Evolutionary conservation across 176 grass and related monocot species (phyloP).

Genomic region (Oryza glaberrima): DNA sequence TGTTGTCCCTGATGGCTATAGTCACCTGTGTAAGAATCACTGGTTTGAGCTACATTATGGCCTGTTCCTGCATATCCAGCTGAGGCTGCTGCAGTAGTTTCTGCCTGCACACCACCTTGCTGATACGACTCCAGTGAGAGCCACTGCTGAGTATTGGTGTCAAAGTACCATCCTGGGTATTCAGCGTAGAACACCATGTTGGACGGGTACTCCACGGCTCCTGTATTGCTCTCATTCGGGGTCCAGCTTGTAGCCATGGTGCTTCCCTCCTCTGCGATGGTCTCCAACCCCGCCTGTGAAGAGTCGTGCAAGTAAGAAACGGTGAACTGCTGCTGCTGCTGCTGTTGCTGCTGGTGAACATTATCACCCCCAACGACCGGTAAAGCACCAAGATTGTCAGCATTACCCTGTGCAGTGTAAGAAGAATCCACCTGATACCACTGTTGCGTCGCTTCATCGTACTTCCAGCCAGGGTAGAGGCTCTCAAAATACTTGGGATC

Average conservation of each 20-base stretch:
- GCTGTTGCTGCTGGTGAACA: slow-evolving; percentile 29
- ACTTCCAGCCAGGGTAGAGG: slow-evolving; percentile 86
- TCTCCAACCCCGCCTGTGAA: slow-evolving; percentile 61
- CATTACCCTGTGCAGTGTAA: slow-evolving; percentile 32
- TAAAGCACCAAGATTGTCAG: slow-evolving; percentile 23
- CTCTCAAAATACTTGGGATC: slow-evolving; percentile 69
- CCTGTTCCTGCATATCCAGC: slow-evolving; percentile 24
- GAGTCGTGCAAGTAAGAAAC: slow-evolving; percentile 54
- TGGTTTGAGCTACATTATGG: too few relatives aligned
- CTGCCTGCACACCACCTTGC: slow-evolving; percentile 32
- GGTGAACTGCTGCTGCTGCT: slow-evolving; percentile 40
- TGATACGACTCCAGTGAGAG: slow-evolving; percentile 69
- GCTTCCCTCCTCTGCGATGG: slow-evolving; percentile 68
- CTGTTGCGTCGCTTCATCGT: slow-evolving; percentile 53
- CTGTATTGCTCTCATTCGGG: slow-evolving; percentile 42
- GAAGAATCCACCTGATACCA: slow-evolving; percentile 78
- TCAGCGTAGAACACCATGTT: slow-evolving; percentile 89
- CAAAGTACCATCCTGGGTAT: slow-evolving; percentile 87
- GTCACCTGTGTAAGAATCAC: slow-evolving; percentile 27
- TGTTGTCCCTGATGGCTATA: slow-evolving; percentile 37
- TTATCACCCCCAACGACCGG: slow-evolving; percentile 1
- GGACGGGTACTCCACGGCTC: slow-evolving; percentile 56
- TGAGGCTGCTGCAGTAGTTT: slow-evolving; percentile 32
- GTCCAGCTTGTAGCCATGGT: slow-evolving; percentile 31
- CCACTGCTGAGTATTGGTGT: slow-evolving; percentile 82